These are phyloP conservation scores for Aspergillus cavernicola DNA, from an alignment of 495 filamentous ascomycete species.

Conservation along the genomic window DNA sequence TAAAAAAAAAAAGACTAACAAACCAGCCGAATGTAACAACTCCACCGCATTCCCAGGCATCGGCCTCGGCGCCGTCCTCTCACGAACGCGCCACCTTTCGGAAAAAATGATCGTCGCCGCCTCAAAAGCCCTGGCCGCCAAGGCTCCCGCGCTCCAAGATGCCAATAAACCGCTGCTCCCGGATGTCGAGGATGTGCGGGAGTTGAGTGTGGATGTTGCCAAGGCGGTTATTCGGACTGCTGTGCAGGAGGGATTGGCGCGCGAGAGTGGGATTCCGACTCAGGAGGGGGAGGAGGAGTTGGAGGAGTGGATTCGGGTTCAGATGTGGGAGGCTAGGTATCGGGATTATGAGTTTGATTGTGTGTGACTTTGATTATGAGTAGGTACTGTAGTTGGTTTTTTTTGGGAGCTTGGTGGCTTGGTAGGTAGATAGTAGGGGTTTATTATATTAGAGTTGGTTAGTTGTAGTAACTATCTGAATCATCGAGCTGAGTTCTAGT, in stretches of 20 bases:
- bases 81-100: constrained; percentile 56
- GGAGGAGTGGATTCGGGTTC: constrained; percentile 77
- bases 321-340: constrained; percentile 88
- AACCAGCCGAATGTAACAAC: constrained; percentile 81
- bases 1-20: neutral
- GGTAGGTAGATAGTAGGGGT: too few relatives aligned
- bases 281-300: constrained; percentile 53
- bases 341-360: constrained; percentile 54
- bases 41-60: constrained; percentile 84
- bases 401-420: too few relatives aligned
- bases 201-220: constrained; percentile 74
- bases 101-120: constrained; percentile 83
- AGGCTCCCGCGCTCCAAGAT: constrained; percentile 64
- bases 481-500: too few relatives aligned
- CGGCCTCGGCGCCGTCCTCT: constrained; percentile 74
- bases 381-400: too few relatives aligned
- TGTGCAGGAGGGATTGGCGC: constrained; percentile 62
- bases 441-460: too few relatives aligned
- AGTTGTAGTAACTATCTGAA: too few relatives aligned
- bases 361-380: too few relatives aligned
- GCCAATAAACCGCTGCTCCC: constrained; percentile 61
- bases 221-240: constrained; percentile 72
- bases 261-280: constrained; percentile 39
- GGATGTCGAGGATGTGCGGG: constrained; percentile 70
- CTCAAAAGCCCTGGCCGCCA: constrained; percentile 64